Conservation (phyloP, 805 yeast genomes). For the Priceomyces fermenticarens region DNA sequence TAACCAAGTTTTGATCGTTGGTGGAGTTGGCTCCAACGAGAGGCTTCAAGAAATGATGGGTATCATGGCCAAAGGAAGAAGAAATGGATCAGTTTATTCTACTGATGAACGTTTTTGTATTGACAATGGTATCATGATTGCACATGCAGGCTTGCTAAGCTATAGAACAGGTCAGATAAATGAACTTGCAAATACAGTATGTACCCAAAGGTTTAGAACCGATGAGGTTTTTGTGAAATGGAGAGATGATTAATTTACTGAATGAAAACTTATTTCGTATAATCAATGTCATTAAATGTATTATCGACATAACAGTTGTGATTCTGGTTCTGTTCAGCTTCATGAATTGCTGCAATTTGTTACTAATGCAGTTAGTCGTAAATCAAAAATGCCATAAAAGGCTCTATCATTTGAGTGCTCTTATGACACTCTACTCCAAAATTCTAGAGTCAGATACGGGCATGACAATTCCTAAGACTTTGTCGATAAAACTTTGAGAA, state of each 20-base stretch:
- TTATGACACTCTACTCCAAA: neutral
- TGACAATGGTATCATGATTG: slow-evolving; percentile 98
- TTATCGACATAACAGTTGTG: too few relatives aligned
- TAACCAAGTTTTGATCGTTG: slow-evolving; percentile 87
- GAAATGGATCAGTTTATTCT: slow-evolving; percentile 81
- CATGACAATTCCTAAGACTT: slow-evolving; percentile 14
- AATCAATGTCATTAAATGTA: too few relatives aligned
- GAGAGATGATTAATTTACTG: slow-evolving; percentile 57
- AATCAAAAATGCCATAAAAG: slow-evolving; percentile 3
- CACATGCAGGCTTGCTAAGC: slow-evolving; percentile 91
- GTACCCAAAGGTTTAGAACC: slow-evolving; percentile 91
- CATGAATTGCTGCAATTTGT: too few relatives aligned
- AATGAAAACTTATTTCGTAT: too few relatives aligned
- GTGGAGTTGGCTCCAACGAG: slow-evolving; percentile 97
- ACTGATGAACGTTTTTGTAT: slow-evolving; percentile 97
- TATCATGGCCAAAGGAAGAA: slow-evolving; percentile 83
- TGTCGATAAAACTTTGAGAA: neutral
- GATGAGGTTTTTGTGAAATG: slow-evolving; percentile 89
- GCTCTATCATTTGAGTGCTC: neutral
- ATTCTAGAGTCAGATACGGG: slow-evolving; percentile 29
- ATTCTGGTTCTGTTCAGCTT: too few relatives aligned
- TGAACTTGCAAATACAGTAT: slow-evolving; percentile 66
- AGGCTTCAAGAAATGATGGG: slow-evolving; percentile 95
- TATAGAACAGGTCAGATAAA: slow-evolving; percentile 76
- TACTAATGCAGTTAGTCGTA: too few relatives aligned